These are phyloP conservation scores for Hondaea fermentalgiana DNA, from an alignment of 108 stramenopile species.

Conservation along the genomic window DNA sequence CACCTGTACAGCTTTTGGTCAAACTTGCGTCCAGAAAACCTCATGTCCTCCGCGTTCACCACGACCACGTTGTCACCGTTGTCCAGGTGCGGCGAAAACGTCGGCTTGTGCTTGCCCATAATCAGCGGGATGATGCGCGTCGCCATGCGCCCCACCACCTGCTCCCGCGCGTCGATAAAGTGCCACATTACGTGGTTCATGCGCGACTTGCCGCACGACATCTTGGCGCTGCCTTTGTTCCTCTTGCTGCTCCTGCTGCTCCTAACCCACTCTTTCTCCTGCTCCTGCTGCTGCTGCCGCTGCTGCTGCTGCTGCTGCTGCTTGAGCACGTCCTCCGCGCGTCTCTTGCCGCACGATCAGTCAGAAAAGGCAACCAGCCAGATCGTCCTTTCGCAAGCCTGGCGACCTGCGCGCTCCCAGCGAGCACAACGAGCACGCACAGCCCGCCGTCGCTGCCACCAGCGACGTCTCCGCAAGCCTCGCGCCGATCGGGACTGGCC, in stretches of 20 bases:
- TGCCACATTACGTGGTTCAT: background rate
- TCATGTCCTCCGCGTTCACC: constrained; percentile 43
- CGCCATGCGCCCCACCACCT: constrained; percentile 50
- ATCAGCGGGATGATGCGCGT: constrained; percentile 42
- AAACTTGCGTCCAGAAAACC: constrained; percentile 44
- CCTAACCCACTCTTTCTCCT: background rate
- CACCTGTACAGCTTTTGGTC: constrained; percentile 44
- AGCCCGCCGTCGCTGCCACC: too few species aligned
- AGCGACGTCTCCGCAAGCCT: too few species aligned
- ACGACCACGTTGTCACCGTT: constrained; percentile 53
- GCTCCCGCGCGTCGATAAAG: background rate
- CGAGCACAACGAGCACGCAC: too few species aligned
- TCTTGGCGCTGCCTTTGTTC: background rate
- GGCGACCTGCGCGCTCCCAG: too few species aligned
- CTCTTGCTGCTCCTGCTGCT: too few species aligned
- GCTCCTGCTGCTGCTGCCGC: background rate
- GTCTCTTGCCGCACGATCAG: too few species aligned
- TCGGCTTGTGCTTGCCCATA: constrained; percentile 55
- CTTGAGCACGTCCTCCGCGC: background rate
- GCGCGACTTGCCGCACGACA: background rate
- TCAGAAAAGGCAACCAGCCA: too few species aligned
- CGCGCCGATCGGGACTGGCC: too few species aligned
- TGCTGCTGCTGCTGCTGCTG: background rate
- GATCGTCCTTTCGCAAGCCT: too few species aligned
- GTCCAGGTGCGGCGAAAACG: constrained; percentile 41